Evolutionary conservation across 495 filamentous ascomycete species (phyloP).

Genomic region (Penicillium lividum): DNA sequence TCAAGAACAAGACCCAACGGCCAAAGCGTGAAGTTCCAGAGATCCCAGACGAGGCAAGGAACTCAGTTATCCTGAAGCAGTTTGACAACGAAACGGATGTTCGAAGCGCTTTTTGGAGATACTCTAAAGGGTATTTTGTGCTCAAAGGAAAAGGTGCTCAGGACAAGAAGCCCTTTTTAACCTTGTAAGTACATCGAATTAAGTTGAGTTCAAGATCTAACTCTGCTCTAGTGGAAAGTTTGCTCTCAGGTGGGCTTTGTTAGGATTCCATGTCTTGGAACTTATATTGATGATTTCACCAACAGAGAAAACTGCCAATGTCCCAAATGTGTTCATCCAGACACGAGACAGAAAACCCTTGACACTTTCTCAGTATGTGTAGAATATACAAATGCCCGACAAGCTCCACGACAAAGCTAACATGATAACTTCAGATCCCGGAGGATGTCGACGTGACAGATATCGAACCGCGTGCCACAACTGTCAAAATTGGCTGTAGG

Average conservation of each 20-base stretch:
- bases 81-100: not conserved
- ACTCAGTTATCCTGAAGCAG: not conserved
- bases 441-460: constrained; percentile 42
- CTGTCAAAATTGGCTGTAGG: constrained; percentile 34
- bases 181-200: constrained; percentile 6
- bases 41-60: not conserved
- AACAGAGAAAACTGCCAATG: constrained; percentile 85
- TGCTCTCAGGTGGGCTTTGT: constrained; percentile 23
- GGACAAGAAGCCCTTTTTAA: constrained; percentile 1
- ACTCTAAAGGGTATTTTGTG: not conserved
- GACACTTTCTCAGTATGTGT: constrained; percentile 66
- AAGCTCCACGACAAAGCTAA: not conserved
- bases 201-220: not conserved
- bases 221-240: constrained; percentile 18
- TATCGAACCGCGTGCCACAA: constrained; percentile 13
- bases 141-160: not conserved
- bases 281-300: not conserved
- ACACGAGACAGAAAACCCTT: constrained; percentile 72
- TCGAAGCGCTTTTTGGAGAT: not conserved
- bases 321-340: constrained; percentile 67
- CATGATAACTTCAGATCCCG: constrained; percentile 43
- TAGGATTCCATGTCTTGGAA: not conserved
- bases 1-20: not conserved
- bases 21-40: not conserved
- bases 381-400: no score